These are phyloP conservation scores for Cryptococcus deneoformans DNA, from an alignment of 1,284 basidiomycete species.

Conservation along the genomic window DNA sequence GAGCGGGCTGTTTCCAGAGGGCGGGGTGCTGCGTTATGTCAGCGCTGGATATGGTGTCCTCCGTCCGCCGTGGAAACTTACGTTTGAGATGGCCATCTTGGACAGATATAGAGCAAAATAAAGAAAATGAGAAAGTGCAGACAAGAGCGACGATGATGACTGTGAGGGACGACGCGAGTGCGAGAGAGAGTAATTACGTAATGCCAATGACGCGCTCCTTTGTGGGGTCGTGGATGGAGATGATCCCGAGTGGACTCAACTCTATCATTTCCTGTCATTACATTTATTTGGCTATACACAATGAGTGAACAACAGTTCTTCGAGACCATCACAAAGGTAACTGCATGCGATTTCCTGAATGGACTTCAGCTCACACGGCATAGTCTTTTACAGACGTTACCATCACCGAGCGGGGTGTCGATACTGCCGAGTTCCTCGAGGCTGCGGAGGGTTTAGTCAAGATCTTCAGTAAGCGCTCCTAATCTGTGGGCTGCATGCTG, in stretches of 20 bases:
- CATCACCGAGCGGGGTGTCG: slow-evolving; percentile 79
- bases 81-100: background rate
- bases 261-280: too few relatives aligned
- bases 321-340: slow-evolving; percentile 72
- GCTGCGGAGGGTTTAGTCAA: slow-evolving; percentile 86
- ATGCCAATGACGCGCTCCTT: too few relatives aligned
- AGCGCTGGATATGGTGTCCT: background rate
- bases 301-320: slow-evolving; percentile 77
- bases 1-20: slow-evolving; percentile 45
- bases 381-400: slow-evolving; percentile 90
- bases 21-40: slow-evolving; percentile 37
- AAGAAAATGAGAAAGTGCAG: background rate
- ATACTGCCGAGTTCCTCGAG: slow-evolving; percentile 84
- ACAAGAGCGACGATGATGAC: background rate
- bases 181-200: background rate
- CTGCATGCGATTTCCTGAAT: slow-evolving; percentile 17
- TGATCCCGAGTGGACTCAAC: too few relatives aligned
- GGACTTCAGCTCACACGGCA: too few relatives aligned
- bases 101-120: background rate
- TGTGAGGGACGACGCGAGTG: slow-evolving; percentile 3
- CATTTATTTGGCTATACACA: background rate
- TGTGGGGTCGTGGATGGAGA: too few relatives aligned
- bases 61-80: background rate
- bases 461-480: slow-evolving; percentile 74
- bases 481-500: background rate